Percentiles rank a stretch among this genome's conserved stretches.
phyloP scores from a whole-genome alignment of 176 grass and related monocot genomes.

The Oryza glumipatula region DNA sequence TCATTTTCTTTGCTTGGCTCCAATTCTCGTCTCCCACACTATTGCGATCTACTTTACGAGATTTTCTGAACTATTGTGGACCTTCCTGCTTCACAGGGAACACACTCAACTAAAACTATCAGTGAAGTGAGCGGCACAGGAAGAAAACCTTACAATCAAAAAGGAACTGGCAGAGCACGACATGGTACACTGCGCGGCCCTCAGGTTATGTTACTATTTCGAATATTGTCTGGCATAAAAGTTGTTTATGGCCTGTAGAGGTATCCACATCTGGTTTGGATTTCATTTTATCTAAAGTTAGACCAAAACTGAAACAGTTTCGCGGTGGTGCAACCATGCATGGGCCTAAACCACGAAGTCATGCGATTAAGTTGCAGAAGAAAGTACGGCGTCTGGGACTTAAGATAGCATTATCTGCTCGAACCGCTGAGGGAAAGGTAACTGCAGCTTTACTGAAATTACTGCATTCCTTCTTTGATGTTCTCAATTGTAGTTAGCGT shows the following conservation, averaged over 20 bases:
- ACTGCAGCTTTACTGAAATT: conserved; percentile 1
- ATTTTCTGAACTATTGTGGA: conserved; percentile 2
- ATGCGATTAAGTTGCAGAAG: conserved; percentile 91
- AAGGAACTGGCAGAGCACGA: conserved; percentile 77
- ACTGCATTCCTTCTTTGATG: conserved; percentile 11
- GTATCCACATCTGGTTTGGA: neutral
- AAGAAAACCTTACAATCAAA: conserved; percentile 82
- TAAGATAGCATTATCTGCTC: conserved; percentile 89
- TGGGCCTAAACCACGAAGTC: conserved; percentile 91
- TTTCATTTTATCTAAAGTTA: conserved; percentile 35
- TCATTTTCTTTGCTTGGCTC: neutral
- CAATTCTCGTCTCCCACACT: neutral
- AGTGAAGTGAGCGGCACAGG: conserved; percentile 90
- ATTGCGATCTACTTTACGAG: neutral
- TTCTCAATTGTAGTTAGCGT: neutral
- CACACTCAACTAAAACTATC: conserved; percentile 88
- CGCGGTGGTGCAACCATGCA: conserved; percentile 78
- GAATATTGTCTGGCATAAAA: conserved; percentile 23
- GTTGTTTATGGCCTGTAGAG: neutral
- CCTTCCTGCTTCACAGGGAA: conserved; percentile 58
- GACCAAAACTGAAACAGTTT: conserved; percentile 61
- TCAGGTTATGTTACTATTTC: conserved; percentile 58
- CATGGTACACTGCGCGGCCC: conserved; percentile 77
- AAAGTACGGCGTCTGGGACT: conserved; percentile 76
- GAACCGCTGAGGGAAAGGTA: conserved; percentile 90